Evolutionary conservation across 768 basidiomycete species (phyloP), one percentile per base, ranked within the genome.

Genomic region (Cyclocybe cylindracea): DNA sequence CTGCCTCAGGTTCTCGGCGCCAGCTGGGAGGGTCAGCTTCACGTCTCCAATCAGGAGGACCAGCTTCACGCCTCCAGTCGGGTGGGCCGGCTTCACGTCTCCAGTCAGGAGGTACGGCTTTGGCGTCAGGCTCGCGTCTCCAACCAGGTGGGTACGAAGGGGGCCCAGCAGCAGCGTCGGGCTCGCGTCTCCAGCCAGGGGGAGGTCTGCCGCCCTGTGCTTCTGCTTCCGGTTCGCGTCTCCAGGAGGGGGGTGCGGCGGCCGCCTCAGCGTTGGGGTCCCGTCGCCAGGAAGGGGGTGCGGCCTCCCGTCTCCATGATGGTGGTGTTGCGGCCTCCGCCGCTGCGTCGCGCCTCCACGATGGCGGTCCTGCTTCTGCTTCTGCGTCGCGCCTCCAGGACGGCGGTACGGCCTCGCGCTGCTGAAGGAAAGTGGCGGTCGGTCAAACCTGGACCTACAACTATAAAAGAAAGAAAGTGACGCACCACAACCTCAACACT

Each of bases 181-280:
- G 42, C n/a, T 56, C 59, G 10, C 62, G 56, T 39, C 46, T 57
- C 62, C 58, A 61, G 11, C 43, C 35, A 9, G 56, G 54, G 13
- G 44, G 35, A 10, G 35, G 39, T 33, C 34, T 29, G 3, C 14
- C 38, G 10, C 60, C 51, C 44, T 58, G 55, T 3, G 57, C 58
- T 24, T 55, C 45, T 0, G 59, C 53, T 14, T 55, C 59, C 9
- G 59, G 51, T 13, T 58, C 57, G 3, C 58, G 54, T 19, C 39
- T 58, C 58, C 58, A 62, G n/a, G 33, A 13, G 24, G 55, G 45
- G 8, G 46, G 37, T 11, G 38, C 35, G 13, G 52, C 45, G 24
- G 29, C 39, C 11, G 58, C 39, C 9, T 34, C 50, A 19, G 52
- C 32, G 24, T 57, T 47, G 2, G 51, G 55, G 24, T 39, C 53